Evolutionary conservation across 192 early-diverging fungal genomes (phyloP).

Genomic region (Linnemannia elongata): DNA sequence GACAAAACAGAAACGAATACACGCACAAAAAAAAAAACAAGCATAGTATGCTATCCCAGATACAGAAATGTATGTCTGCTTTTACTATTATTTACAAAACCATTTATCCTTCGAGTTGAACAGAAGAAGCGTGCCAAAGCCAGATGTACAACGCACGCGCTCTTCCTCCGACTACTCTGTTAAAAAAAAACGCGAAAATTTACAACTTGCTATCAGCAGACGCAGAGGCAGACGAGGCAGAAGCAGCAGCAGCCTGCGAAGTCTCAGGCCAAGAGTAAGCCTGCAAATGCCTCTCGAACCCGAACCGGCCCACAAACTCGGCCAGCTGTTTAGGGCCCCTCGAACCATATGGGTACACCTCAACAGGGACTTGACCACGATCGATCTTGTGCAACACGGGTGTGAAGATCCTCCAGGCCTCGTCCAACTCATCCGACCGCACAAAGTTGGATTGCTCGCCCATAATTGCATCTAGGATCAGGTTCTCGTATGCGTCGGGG

Average conservation of each 20-base stretch:
- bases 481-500: constrained; percentile 89
- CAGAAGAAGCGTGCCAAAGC: background rate
- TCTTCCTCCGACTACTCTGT: background rate
- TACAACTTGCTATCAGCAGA: constrained; percentile 34
- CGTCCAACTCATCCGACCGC: constrained; percentile 84
- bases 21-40: too few species aligned
- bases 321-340: constrained; percentile 85
- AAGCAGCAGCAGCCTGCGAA: constrained; percentile 19
- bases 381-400: constrained; percentile 91
- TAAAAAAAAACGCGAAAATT: constrained; percentile 1
- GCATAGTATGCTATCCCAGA: too few species aligned
- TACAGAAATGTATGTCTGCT: too few species aligned
- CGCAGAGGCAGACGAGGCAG: constrained; percentile 8
- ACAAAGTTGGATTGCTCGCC: constrained; percentile 93
- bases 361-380: constrained; percentile 64
- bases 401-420: constrained; percentile 93
- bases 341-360: constrained; percentile 85
- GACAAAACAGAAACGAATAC: background rate
- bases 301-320: constrained; percentile 78
- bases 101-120: too few species aligned
- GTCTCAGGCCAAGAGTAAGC: constrained; percentile 66
- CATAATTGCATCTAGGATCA: constrained; percentile 85
- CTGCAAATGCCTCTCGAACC: constrained; percentile 59
- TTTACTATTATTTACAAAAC: too few species aligned
- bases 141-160: too few species aligned